Base-by-base conservation (phyloP, 208 protist genomes). In the Borovskyia barvae region DNA sequence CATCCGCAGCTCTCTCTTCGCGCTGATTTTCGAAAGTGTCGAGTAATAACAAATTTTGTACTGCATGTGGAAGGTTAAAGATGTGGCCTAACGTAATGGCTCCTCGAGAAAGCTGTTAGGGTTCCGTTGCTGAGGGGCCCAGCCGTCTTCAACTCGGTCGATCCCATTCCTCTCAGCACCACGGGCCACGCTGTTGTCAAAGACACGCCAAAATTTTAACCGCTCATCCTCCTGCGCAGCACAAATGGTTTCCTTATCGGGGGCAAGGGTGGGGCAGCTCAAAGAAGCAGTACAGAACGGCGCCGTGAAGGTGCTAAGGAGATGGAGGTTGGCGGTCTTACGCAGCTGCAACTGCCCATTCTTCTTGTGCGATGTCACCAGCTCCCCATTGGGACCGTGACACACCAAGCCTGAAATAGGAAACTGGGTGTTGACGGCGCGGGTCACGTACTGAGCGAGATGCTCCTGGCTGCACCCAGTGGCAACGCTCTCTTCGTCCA, bases 151-250 rank as follows among this genome's bases (percentile, higher is more conserved):
- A 20, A 7, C 42, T 19, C 12, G 3, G 11, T 17, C 36, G 0
- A 19, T 39, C 1, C 32, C 15, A 14, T n/a, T 28, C 32, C 55
- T 41, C 32, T 50, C 55, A 28, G 43, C 22, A 1, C 20, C 25
- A 5, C 54, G 54, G 11, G 42, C 17, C 12, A 15, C 54, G 17
- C 47, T 58, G 29, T 67, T 47, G 11, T 73, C 58, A 22, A 93
- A 93, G 7, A 91, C 79, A 29, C 68, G 66, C 87, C 87, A 93
- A 36, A 93, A 90, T 55, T 88, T 93, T 11, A 93, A 63, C n/a
- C 81, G 86, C 43, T 93, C 87, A 47, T 90, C 83, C 0, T 20
- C 57, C 65, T 93, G 87, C 15, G 87, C 82, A 3, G 80, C 80
- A 46, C 87, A 93, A 20, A 93, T 80, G 2, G 70, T 25, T 61